phyloP scores from a whole-genome alignment of 768 basidiomycete species.

The Psilocybe tampanensis region DNA sequence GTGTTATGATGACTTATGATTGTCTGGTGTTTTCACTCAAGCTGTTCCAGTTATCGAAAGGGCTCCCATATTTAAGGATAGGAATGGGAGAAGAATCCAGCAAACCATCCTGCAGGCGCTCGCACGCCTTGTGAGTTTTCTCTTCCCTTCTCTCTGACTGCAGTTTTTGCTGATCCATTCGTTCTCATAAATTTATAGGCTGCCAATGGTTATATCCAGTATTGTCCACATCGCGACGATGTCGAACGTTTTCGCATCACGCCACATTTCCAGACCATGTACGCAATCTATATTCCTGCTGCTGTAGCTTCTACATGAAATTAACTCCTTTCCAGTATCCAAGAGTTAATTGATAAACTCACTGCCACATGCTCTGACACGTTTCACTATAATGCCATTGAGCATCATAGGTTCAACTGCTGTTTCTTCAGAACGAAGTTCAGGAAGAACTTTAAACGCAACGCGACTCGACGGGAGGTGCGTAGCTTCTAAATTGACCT shows the following conservation, averaged over 20 bases:
- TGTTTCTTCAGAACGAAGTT: constrained; percentile 6
- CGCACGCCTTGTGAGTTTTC: neutral
- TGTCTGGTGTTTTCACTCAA: neutral
- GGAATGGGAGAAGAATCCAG: neutral
- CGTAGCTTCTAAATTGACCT: neutral
- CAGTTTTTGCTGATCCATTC: neutral
- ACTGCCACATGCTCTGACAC: neutral
- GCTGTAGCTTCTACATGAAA: neutral
- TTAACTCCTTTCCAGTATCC: neutral
- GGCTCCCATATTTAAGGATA: neutral
- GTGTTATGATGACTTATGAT: neutral
- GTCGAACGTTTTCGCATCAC: neutral
- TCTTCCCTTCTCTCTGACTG: no score
- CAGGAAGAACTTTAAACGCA: neutral
- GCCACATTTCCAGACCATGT: neutral
- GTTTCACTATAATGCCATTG: neutral
- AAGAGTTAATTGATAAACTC: neutral
- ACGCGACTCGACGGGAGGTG: constrained; percentile 7
- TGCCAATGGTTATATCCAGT: constrained; percentile 2
- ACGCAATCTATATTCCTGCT: neutral
- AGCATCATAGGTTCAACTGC: neutral
- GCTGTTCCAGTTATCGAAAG: neutral
- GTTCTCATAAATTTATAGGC: neutral
- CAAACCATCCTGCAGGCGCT: neutral
- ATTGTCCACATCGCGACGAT: neutral